Evolutionary conservation across 2,329 filamentous ascomycete species (phyloP).

Genomic region (Fonsecaea monophora): DNA sequence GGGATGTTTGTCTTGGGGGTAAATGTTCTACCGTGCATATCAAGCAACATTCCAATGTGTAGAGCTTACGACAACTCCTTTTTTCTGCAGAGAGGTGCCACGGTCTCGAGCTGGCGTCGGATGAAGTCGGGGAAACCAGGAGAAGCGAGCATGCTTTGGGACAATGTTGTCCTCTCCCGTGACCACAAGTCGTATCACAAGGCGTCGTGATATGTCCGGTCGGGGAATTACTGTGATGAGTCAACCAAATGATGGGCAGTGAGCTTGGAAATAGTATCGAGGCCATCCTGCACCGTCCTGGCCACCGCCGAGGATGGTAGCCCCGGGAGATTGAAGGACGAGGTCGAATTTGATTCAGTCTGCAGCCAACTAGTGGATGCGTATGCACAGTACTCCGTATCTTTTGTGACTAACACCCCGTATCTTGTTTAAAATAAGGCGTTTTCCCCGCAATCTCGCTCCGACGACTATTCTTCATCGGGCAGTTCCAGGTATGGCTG

Average conservation of each 20-base stretch:
- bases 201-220: background rate
- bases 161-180: background rate
- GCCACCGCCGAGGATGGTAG: background rate
- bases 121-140: background rate
- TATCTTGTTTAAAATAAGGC: background rate
- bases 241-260: background rate
- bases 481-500: background rate
- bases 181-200: background rate
- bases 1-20: conserved; percentile 1
- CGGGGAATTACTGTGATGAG: background rate
- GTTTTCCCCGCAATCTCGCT: background rate
- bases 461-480: background rate
- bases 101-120: background rate
- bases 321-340: background rate
- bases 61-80: background rate
- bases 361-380: background rate
- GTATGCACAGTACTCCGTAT: background rate
- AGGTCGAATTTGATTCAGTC: background rate
- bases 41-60: background rate
- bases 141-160: background rate
- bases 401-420: background rate
- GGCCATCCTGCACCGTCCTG: too few species aligned
- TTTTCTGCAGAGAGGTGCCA: background rate
- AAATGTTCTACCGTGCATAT: conserved; percentile 18
- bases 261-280: background rate